phyloP scores from a whole-genome alignment of 768 basidiomycete genomes.

The Boletellus ananiceps region DNA sequence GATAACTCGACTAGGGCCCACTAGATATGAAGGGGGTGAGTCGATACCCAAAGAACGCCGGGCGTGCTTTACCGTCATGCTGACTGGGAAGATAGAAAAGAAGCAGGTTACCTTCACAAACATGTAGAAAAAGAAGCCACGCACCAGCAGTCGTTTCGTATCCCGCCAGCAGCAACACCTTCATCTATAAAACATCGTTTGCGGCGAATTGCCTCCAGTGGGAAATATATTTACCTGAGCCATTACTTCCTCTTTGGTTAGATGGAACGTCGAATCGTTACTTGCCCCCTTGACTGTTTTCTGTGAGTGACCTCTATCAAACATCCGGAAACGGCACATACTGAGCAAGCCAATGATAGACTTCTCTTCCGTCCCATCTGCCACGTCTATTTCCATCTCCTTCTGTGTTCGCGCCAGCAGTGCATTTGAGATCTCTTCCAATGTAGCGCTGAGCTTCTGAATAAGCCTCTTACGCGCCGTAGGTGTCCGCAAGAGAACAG shows the following conservation, averaged over 20 bases:
- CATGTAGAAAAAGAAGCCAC: background rate
- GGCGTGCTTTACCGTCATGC: conserved; percentile 7
- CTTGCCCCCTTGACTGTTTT: conserved; percentile 35
- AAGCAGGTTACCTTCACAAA: background rate
- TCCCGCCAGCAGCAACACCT: conserved; percentile 13
- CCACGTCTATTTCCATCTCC: conserved; percentile 26
- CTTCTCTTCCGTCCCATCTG: conserved; percentile 20
- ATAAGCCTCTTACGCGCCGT: conserved; percentile 32
- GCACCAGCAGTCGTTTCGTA: conserved; percentile 22
- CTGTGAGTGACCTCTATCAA: background rate
- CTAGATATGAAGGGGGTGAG: conserved; percentile 17
- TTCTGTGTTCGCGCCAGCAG: conserved; percentile 35
- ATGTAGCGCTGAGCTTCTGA: conserved; percentile 29
- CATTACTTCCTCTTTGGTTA: conserved; percentile 27
- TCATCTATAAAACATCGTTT: conserved; percentile 10
- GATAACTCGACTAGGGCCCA: conserved; percentile 59
- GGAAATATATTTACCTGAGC: conserved; percentile 11
- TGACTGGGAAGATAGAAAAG: conserved; percentile 4
- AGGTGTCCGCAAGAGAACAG: conserved; percentile 34
- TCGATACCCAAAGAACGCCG: background rate
- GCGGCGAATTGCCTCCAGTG: no score
- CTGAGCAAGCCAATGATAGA: conserved; percentile 26
- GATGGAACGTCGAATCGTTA: conserved; percentile 17
- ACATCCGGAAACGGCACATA: conserved; percentile 18
- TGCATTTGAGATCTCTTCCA: conserved; percentile 38